A percentile compares a stretch with the other conserved stretches of the same genome.
Conservation (phyloP, 2,329 filamentous ascomycete species). For the Talaromyces marneffei region DNA sequence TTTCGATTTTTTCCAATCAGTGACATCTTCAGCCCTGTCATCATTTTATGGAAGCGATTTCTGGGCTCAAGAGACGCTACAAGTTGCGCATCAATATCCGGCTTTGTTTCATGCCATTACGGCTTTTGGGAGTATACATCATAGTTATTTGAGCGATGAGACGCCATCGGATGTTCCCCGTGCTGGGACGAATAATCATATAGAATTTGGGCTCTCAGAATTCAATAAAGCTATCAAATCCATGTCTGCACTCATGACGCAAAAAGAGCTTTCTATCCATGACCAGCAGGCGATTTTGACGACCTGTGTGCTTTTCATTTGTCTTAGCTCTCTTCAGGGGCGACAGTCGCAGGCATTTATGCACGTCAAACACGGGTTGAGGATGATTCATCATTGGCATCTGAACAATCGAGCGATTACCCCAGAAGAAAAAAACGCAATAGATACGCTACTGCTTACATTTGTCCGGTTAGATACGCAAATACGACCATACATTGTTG, state of each 20-base stretch:
- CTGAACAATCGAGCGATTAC: neutral
- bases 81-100: constrained; percentile 12
- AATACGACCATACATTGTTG: constrained; percentile 9
- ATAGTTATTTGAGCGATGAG: constrained; percentile 6
- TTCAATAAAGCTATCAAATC: constrained; percentile 13
- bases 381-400: constrained; percentile 10
- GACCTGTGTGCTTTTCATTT: constrained; percentile 8
- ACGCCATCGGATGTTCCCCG: constrained; percentile 7
- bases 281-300: constrained; percentile 13
- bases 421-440: neutral
- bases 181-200: neutral
- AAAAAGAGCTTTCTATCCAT: neutral
- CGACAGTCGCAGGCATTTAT: constrained; percentile 12
- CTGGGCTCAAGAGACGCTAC: constrained; percentile 5
- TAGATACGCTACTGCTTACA: constrained; percentile 1
- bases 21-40: constrained; percentile 6
- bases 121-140: constrained; percentile 13
- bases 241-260: constrained; percentile 4
- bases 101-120: constrained; percentile 12
- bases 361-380: constrained; percentile 13
- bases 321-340: constrained; percentile 6
- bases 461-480: constrained; percentile 9
- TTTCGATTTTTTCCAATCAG: constrained; percentile 12
- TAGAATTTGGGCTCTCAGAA: constrained; percentile 8
- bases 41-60: constrained; percentile 6